These are phyloP conservation scores for Lecanicillium sp. DNA, from an alignment of 2,329 filamentous ascomycete species.

Conservation along the genomic window DNA sequence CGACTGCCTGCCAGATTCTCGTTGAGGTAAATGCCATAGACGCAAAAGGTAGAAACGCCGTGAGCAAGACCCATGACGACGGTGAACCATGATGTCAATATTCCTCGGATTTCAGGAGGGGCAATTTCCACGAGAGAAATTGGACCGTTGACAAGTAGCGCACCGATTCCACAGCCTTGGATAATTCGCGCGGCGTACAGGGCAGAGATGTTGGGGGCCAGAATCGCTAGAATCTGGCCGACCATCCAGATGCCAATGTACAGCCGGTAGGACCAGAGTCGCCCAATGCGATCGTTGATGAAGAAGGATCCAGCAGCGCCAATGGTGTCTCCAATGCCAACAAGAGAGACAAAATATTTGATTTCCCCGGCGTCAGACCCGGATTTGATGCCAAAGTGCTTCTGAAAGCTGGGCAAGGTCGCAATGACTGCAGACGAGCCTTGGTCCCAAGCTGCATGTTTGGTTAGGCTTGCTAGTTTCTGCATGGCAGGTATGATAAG, in stretches of 20 bases:
- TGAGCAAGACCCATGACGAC: slow-evolving; percentile 27
- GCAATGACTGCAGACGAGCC: neutral
- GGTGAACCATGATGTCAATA: slow-evolving; percentile 28
- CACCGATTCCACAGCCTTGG: slow-evolving; percentile 28
- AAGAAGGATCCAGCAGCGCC: neutral
- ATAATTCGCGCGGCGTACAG: slow-evolving; percentile 29
- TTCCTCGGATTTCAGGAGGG: slow-evolving; percentile 28
- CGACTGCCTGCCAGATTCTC: neutral
- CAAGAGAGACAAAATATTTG: slow-evolving; percentile 1
- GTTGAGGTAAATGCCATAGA: slow-evolving; percentile 19
- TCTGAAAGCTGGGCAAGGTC: slow-evolving; percentile 2
- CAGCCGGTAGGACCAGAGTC: slow-evolving; percentile 29
- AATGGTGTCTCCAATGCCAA: slow-evolving; percentile 1
- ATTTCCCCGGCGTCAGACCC: neutral
- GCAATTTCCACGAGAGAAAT: slow-evolving; percentile 32
- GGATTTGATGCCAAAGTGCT: slow-evolving; percentile 8
- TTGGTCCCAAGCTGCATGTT: neutral
- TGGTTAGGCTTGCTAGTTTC: neutral
- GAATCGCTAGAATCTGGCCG: slow-evolving; percentile 25
- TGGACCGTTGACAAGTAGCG: slow-evolving; percentile 27
- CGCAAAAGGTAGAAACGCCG: slow-evolving; percentile 22
- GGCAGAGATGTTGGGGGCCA: slow-evolving; percentile 17
- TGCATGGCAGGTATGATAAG: neutral
- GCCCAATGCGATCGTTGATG: slow-evolving; percentile 23
- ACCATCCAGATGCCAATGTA: slow-evolving; percentile 26